These are phyloP conservation scores for Xylaria sp. DNA, from an alignment of 2,329 filamentous ascomycete species.

Conservation along the genomic window DNA sequence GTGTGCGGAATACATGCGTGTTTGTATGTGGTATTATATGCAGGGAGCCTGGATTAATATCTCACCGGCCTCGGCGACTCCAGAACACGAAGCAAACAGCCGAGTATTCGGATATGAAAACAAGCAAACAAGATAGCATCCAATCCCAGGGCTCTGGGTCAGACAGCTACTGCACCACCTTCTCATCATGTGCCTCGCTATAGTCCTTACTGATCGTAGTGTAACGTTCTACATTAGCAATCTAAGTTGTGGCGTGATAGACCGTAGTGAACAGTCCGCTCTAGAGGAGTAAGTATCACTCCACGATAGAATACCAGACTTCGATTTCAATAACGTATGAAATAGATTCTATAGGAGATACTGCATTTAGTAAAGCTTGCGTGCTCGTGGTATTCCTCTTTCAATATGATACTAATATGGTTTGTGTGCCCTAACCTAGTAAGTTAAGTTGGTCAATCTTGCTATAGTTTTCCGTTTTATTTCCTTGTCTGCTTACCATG, in stretches of 20 bases:
- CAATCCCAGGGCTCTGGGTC: background rate
- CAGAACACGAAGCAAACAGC: background rate
- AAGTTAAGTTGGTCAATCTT: background rate
- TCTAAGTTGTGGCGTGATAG: background rate
- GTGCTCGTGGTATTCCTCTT: too few species aligned
- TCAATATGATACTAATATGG: too few species aligned
- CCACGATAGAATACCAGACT: too few species aligned
- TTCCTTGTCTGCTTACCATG: background rate
- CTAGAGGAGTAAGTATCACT: too few species aligned
- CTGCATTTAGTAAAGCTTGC: too few species aligned
- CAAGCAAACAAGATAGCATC: background rate
- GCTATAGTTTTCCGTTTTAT: background rate
- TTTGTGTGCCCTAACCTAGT: background rate
- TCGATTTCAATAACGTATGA: too few species aligned
- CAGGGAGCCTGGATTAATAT: background rate
- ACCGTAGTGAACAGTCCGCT: background rate
- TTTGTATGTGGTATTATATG: background rate
- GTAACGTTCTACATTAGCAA: background rate
- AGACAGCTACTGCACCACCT: background rate
- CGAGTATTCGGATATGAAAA: background rate
- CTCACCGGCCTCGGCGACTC: background rate
- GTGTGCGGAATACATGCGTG: background rate
- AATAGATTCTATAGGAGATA: too few species aligned
- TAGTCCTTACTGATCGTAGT: background rate
- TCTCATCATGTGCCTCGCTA: background rate